Evolutionary conservation across 345 rosid genomes (phyloP), one percentile per base, ranked within the genome.

Genomic region (Turritis glabra): DNA sequence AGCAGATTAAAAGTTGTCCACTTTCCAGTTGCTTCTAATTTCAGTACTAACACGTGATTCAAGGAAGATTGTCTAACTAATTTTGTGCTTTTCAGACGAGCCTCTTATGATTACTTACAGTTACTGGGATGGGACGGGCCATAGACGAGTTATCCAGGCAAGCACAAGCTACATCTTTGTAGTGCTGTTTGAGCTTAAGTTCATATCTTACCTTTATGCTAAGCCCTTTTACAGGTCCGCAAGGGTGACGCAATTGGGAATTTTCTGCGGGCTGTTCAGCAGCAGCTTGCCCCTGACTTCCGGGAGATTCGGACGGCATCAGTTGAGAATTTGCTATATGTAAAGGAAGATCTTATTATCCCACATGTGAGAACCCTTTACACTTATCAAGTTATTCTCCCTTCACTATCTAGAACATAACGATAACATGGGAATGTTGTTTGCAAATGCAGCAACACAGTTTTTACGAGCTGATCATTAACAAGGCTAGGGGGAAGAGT

Each of bases 121-220:
- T 76, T 92, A 96, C 79, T 96, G 98, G 98, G 99, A 96, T 84
- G 99, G 99, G 65, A 84, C 97, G 5, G 99, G 98, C 29, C 99
- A 96, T 71, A 90, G 98, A 76, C 84, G 98, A 69, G 94, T 87
- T 74, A 81, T 92, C 76, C 97, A 88, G 88, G 99, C 77, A 72
- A 80, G 89, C 77, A 55, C 53, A 67, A 29, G 54, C 57, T 30
- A 53, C 63, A 62, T 37, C 60, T 43, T 56, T 58, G 32, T 59
- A 58, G 6, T 71, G 12, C 8, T 75, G 30, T 71, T 22, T 77
- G 21, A 37, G 69, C n/a, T 54, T 12, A 21, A 22, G n/a, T 56
- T 46, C 19, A 14, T 59, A 41, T 32, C 69, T 41, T 51, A 59
- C 64, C 26, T 40, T n/a, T 23, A 23, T 65, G 25, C 50, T 4